Percentiles rank a stretch among this genome's conserved stretches.
These are phyloP conservation scores for Cajanus cajan DNA, from an alignment of 306 rosid species.

Conservation along the genomic window DNA sequence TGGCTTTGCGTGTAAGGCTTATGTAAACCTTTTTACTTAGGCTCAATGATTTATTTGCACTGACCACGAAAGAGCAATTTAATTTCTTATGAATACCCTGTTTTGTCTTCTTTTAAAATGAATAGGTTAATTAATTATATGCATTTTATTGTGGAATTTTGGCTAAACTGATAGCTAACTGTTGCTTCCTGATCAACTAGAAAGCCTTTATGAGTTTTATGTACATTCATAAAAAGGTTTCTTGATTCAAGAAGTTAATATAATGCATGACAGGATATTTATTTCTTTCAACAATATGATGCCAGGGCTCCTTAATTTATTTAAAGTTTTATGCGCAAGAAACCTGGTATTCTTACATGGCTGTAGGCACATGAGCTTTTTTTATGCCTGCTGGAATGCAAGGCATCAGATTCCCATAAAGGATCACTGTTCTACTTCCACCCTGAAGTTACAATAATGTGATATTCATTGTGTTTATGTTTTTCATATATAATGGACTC, in stretches of 20 bases:
- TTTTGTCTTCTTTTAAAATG: slow-evolving; percentile 8
- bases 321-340: neutral
- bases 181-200: neutral
- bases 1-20: slow-evolving; percentile 62
- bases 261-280: neutral
- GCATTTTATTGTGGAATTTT: neutral
- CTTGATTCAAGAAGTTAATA: slow-evolving; percentile 1
- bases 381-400: slow-evolving; percentile 6
- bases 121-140: neutral
- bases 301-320: neutral
- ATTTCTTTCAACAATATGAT: neutral
- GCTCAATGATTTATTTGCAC: neutral
- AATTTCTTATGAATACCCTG: neutral
- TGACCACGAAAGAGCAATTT: neutral
- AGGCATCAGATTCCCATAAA: neutral
- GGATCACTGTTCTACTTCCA: neutral
- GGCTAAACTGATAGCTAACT: neutral
- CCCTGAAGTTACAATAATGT: slow-evolving; percentile 13
- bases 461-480: neutral
- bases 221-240: neutral
- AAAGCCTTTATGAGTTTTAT: neutral
- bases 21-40: slow-evolving; percentile 4
- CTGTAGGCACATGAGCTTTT: neutral
- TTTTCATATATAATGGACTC: neutral
- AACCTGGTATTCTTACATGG: slow-evolving; percentile 8